Base-by-base conservation (phyloP, 108 stramenopile species). In the Skeletonema menzelii region DNA sequence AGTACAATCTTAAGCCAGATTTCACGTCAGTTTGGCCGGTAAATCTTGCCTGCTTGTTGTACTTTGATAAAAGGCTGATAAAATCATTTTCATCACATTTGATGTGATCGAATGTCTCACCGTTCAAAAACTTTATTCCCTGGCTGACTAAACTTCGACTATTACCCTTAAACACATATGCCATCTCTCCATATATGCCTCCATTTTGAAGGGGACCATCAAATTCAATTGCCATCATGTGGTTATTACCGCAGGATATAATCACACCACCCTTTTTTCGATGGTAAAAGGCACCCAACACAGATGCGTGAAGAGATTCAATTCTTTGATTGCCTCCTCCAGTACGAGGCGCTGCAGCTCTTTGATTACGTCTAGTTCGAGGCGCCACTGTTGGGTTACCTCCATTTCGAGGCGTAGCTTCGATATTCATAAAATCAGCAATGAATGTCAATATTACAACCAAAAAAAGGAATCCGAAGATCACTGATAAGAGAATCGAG, bases 151-250 rank as follows among this genome's bases (percentile, higher is more conserved):
- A 4, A n/a, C 53, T n/a, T n/a, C n/a, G n/a, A n/a, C n/a, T n/a
- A n/a, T n/a, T 42, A 55, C 8, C 4, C 10, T 26, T 64, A 20
- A 38, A 35, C 5, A 20, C 63, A 24, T 20, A 64, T 55, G n/a
- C 40, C 63, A 64, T 64, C 49, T 56, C 63, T 55, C 63, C 63
- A 53, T 10, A 22, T 17, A 64, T 7, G 10, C 63, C 63, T 64
- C 47, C 63, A 12, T 49, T 26, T 15, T 4, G 14, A 55, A n/a
- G 20, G 5, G 63, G 63, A 49, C 63, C 63, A 47, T 64, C 63
- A 20, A 55, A 64, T 55, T 64, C 63, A 64, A 64, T 64, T 10
- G 63, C 15, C 10, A 64, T 10, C 63, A 64, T 47, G 63, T 47
- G 26, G 7, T 55, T 20, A 47, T 64, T 20, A n/a, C 63, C 63